phyloP scores from a whole-genome alignment of 164 flowering plant genomes.

The Stephania japonica region DNA sequence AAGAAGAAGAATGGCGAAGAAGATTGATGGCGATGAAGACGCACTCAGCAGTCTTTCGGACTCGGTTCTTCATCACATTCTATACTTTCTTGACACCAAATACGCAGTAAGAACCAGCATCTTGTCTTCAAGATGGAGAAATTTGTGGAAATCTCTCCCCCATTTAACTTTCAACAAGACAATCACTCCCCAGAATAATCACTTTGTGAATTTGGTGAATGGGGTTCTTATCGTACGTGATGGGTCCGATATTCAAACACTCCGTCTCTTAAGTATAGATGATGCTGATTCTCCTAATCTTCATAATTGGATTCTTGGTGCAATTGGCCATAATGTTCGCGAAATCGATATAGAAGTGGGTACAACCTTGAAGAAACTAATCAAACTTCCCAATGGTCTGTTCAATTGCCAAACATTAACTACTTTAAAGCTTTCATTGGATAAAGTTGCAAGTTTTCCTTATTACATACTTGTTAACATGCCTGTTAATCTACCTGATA shows the following conservation, averaged over 20 bases:
- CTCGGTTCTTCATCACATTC: not conserved
- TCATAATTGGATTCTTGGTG: not conserved
- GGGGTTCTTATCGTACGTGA: not conserved
- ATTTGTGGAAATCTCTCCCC: slow-evolving; percentile 5
- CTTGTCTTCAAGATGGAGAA: slow-evolving; percentile 3
- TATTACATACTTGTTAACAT: no score
- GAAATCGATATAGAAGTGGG: not conserved
- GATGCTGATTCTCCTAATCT: not conserved
- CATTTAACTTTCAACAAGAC: slow-evolving; percentile 4
- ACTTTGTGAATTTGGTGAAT: not conserved
- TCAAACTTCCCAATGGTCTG: not conserved
- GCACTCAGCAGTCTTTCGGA: not conserved
- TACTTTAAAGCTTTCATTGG: not conserved
- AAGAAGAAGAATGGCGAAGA: not conserved
- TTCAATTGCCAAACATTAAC: not conserved
- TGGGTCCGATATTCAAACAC: not conserved
- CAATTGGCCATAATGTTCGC: not conserved
- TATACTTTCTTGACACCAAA: not conserved
- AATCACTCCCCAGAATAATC: not conserved
- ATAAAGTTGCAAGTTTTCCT: not conserved
- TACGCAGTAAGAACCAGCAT: not conserved
- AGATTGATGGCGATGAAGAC: not conserved
- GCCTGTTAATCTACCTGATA: not conserved
- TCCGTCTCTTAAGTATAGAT: not conserved
- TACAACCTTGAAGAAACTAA: not conserved